Conservation (phyloP, 164 flowering plant species). For the Saururus chinensis region DNA sequence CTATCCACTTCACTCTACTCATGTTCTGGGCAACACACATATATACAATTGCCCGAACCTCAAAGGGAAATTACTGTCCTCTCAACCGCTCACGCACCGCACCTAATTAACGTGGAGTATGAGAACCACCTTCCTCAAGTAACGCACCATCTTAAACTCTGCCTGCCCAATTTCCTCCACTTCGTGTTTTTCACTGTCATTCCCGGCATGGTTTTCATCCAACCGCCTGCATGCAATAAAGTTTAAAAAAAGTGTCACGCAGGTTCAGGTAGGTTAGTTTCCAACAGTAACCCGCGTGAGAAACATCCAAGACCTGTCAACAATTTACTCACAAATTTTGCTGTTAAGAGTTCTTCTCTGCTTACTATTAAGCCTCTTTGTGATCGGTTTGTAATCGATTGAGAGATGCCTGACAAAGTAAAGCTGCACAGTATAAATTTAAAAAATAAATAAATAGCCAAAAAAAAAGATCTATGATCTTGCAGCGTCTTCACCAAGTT, state of each 20-base stretch:
- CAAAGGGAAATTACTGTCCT: too few species aligned
- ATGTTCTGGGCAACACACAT: too few species aligned
- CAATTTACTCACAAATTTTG: conserved; percentile 20
- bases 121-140: conserved; percentile 20
- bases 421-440: conserved; percentile 22
- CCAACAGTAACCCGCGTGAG: neutral
- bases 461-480: neutral
- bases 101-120: too few species aligned
- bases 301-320: neutral
- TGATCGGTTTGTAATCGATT: conserved; percentile 11
- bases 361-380: conserved; percentile 17
- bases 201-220: too few species aligned
- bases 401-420: conserved; percentile 41
- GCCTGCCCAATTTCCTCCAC: neutral
- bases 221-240: too few species aligned
- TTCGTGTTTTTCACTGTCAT: too few species aligned
- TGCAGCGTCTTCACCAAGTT: neutral
- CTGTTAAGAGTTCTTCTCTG: conserved; percentile 6
- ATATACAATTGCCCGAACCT: too few species aligned
- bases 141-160: conserved; percentile 11
- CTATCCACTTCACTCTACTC: too few species aligned
- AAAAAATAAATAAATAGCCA: neutral
- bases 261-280: neutral
- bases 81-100: too few species aligned
- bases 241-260: too few species aligned